These are phyloP conservation scores for Phaseolus coccineus DNA, from an alignment of 331 rosid species.

Conservation along the genomic window DNA sequence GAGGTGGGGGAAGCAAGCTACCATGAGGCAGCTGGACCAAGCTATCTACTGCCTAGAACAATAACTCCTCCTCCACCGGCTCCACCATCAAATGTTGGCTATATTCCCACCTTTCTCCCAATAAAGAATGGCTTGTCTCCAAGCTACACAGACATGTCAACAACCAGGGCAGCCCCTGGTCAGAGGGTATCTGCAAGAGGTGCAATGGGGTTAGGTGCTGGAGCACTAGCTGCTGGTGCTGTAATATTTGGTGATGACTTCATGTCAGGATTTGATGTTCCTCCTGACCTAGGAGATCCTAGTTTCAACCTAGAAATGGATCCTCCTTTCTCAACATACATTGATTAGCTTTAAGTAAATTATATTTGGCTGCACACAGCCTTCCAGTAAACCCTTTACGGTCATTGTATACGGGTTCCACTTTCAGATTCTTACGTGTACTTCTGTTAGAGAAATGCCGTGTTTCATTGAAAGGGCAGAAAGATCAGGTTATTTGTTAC, in stretches of 20 bases:
- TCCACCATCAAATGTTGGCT: constrained; percentile 65
- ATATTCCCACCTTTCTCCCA: constrained; percentile 64
- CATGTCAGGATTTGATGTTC: constrained; percentile 70
- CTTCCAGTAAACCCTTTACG: background rate
- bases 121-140: constrained; percentile 50
- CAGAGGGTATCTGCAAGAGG: constrained; percentile 52
- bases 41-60: constrained; percentile 58
- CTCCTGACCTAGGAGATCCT: constrained; percentile 56
- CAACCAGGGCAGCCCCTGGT: constrained; percentile 48
- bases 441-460: constrained; percentile 10
- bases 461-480: constrained; percentile 20
- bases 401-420: constrained; percentile 1
- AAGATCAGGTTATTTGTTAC: background rate
- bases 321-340: constrained; percentile 58
- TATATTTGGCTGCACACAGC: background rate
- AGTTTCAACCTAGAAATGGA: constrained; percentile 47
- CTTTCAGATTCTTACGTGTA: constrained; percentile 21
- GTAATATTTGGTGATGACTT: constrained; percentile 87
- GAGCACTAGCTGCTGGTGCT: constrained; percentile 89
- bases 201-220: constrained; percentile 77
- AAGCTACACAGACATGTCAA: constrained; percentile 56
- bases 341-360: constrained; percentile 40
- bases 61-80: constrained; percentile 65
- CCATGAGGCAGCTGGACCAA: constrained; percentile 51
- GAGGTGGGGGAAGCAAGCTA: constrained; percentile 52